Evolutionary conservation across 2,329 filamentous ascomycete species (phyloP), one percentile per base, ranked within the genome.

Genomic region (Xylariaceae sp.): DNA sequence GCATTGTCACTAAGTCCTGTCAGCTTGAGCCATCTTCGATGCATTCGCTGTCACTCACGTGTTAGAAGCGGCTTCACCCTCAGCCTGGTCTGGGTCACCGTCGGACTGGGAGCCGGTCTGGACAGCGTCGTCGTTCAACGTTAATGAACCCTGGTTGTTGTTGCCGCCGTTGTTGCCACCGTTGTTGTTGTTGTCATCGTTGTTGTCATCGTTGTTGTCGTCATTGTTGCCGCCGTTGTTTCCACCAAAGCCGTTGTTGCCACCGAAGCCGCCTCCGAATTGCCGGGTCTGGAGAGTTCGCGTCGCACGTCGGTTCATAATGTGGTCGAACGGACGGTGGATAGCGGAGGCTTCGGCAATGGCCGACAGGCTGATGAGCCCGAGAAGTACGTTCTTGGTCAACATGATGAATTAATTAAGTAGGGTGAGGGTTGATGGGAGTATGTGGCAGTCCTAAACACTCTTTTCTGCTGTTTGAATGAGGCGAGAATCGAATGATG

Each of bases 31-130:
- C 6, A 26, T 26, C 22, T 26, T 6, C 9, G 30, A 9, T 17
- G 12, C 4, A 3, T 8, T 19, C 17, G 1, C 19, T 3, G 9
- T 41, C 11, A 57, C 76, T 60, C 55, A 78, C 71, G 73, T 79
- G 12, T 55, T 52, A 6, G 78, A 81, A 29, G 72, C 64, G 22
- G 72, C 59, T 55, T 80, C 76, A 36, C 72, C 74, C 31, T 64
- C 63, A 0, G 64, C 64, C 3, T 39, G 38, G 26, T 57, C 49
- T 15, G 52, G 51, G 41, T 52, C 24, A 38, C 60, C 60, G 40
- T 61, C 50, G 0, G 46, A 58, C 41, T 65, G 58, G 6, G 75
- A 78, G 37, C 68, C 76, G 15, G 64, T 68, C 58, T 79, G 75
- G 34, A 79, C 39, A 39, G 65, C 69, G 36, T 70, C 61, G 12